Conservation (phyloP, 495 filamentous ascomycete genomes). For the Trichoderma asperelloides region DNA sequence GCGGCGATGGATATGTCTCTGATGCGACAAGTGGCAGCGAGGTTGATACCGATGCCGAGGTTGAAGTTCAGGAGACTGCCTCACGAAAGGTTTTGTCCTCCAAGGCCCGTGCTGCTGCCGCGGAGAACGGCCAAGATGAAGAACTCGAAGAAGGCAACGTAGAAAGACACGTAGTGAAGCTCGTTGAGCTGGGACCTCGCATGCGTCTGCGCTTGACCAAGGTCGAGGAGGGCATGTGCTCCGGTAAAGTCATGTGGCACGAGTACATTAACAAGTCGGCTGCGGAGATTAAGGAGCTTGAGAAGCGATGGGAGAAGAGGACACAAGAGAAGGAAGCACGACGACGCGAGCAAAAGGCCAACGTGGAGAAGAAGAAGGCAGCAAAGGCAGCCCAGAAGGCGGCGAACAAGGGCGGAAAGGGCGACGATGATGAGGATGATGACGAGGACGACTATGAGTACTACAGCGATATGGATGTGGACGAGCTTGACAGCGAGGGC, state of each 20-base stretch:
- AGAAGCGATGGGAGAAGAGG: constrained; percentile 69
- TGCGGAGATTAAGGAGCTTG: constrained; percentile 64
- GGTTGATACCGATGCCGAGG: constrained; percentile 87
- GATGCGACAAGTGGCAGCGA: constrained; percentile 79
- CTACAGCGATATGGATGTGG: constrained; percentile 47
- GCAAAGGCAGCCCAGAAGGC: constrained; percentile 43
- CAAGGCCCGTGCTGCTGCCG: constrained; percentile 37
- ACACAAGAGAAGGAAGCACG: constrained; percentile 73
- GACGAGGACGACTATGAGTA: constrained; percentile 46
- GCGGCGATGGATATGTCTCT: constrained; percentile 72
- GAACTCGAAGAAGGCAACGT: constrained; percentile 32
- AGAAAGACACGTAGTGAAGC: constrained; percentile 81
- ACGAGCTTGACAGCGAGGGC: constrained; percentile 44
- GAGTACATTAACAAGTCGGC: constrained; percentile 79
- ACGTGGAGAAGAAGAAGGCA: constrained; percentile 73
- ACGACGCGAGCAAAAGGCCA: constrained; percentile 72
- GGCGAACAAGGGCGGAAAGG: constrained; percentile 39
- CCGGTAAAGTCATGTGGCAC: constrained; percentile 95
- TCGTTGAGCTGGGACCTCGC: constrained; percentile 85
- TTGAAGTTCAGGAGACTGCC: constrained; percentile 73
- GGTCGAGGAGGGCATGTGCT: constrained; percentile 89
- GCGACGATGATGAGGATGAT: constrained; percentile 51
- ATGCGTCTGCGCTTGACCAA: constrained; percentile 86
- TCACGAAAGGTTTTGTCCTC: constrained; percentile 61
- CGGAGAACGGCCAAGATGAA: constrained; percentile 23